A percentile compares a stretch with the other conserved stretches of the same genome.
Conservation (phyloP, 331 rosid genomes). For the Rhamnella rubrinervis region DNA sequence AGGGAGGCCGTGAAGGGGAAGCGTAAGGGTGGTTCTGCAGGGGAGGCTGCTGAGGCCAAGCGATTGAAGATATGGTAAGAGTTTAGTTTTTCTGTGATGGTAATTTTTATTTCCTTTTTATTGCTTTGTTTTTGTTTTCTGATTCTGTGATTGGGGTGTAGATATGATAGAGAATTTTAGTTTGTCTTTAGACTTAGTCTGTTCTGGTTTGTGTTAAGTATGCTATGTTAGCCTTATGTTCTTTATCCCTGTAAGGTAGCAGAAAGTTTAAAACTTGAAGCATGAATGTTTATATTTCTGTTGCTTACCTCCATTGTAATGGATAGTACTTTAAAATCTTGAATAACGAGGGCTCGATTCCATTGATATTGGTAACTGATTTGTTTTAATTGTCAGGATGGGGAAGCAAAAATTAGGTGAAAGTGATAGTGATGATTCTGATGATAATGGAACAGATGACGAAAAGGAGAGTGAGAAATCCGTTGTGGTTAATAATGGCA, state of each 20-base stretch:
- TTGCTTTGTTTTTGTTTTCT: not conserved
- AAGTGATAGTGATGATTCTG: constrained; percentile 68
- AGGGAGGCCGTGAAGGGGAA: constrained; percentile 62
- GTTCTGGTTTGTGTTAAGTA: too few relatives aligned
- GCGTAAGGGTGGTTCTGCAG: constrained; percentile 44
- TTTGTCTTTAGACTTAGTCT: too few relatives aligned
- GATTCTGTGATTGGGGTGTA: too few relatives aligned
- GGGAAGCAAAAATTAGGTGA: constrained; percentile 68
- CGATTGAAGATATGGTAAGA: constrained; percentile 77
- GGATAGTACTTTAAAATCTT: not conserved
- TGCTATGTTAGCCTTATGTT: too few relatives aligned
- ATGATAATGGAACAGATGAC: constrained; percentile 42
- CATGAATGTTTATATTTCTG: too few relatives aligned
- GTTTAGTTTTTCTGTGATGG: not conserved
- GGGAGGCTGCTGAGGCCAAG: constrained; percentile 38
- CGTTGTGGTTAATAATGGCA: constrained; percentile 42
- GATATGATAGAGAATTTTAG: too few relatives aligned
- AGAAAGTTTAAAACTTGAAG: too few relatives aligned
- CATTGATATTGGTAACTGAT: constrained; percentile 28
- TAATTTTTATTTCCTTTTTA: not conserved
- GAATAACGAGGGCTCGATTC: not conserved
- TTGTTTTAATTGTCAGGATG: constrained; percentile 57
- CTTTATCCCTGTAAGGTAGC: too few relatives aligned
- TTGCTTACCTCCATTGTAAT: too few relatives aligned
- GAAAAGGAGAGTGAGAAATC: constrained; percentile 57